Conservation (phyloP, 352 stramenopile genomes). For the Globisporangium apiculatum region DNA sequence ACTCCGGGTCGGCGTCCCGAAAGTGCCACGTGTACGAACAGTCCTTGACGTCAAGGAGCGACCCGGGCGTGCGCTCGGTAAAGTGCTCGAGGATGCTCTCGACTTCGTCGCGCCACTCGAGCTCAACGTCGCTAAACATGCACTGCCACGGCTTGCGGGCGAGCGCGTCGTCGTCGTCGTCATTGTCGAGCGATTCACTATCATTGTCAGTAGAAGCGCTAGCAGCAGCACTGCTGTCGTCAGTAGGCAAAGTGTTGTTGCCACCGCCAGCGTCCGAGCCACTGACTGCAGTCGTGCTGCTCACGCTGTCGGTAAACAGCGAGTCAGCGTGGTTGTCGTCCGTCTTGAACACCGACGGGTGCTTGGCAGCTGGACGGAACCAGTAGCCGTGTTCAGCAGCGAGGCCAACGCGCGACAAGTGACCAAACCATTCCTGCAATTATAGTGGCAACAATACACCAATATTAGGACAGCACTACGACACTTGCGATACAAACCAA, state of each 20-base stretch:
- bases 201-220: too few relatives aligned
- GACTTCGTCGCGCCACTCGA: constrained; percentile 72
- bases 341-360: constrained; percentile 15
- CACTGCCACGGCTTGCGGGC: constrained; percentile 56
- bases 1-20: constrained; percentile 76
- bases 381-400: constrained; percentile 79
- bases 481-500: too few relatives aligned
- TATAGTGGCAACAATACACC: neutral
- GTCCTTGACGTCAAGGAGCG: constrained; percentile 78
- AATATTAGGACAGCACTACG: too few relatives aligned
- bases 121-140: constrained; percentile 75
- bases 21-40: constrained; percentile 88
- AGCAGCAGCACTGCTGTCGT: neutral
- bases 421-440: constrained; percentile 72
- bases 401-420: constrained; percentile 66
- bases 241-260: neutral
- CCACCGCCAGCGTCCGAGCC: neutral
- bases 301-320: constrained; percentile 4
- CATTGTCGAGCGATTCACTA: neutral
- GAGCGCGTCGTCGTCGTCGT: neutral
- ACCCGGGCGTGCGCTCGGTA: constrained; percentile 82
- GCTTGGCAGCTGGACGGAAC: constrained; percentile 65
- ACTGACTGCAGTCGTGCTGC: constrained; percentile 1
- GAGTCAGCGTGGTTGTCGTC: constrained; percentile 4
- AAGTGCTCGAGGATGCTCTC: constrained; percentile 84